Conservation (phyloP, 2,329 filamentous ascomycete genomes). For the Fusarium sp. region DNA sequence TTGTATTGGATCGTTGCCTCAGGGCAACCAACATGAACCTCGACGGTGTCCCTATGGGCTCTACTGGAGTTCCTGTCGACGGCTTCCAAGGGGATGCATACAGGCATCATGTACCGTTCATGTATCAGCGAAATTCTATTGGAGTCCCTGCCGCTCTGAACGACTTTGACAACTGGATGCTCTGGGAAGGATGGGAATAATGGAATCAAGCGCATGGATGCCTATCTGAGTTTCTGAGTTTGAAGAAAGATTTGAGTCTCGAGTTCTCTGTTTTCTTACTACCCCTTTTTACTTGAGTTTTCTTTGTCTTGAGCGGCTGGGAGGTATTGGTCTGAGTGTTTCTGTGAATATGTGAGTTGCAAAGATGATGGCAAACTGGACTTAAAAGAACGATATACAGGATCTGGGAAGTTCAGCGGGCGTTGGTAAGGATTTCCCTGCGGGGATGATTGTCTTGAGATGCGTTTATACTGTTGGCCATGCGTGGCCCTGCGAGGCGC, state of each 20-base stretch:
- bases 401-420: slow-evolving; percentile 34
- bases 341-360: slow-evolving; percentile 33
- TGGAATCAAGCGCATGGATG: not conserved
- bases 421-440: slow-evolving; percentile 32
- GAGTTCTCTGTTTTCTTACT: not conserved
- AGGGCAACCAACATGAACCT: slow-evolving; percentile 56
- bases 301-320: slow-evolving; percentile 8
- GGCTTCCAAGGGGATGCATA: slow-evolving; percentile 44
- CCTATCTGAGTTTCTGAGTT: not conserved
- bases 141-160: slow-evolving; percentile 43
- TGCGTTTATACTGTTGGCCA: slow-evolving; percentile 18
- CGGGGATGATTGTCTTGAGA: slow-evolving; percentile 12
- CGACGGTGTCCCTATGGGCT: slow-evolving; percentile 47
- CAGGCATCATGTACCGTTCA: slow-evolving; percentile 44
- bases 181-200: slow-evolving; percentile 55
- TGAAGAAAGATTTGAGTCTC: not conserved
- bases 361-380: slow-evolving; percentile 13
- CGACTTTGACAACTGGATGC: slow-evolving; percentile 50
- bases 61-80: slow-evolving; percentile 16
- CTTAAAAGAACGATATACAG: slow-evolving; percentile 17
- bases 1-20: slow-evolving; percentile 57
- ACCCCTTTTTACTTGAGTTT: slow-evolving; percentile 8
- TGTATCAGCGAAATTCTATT: slow-evolving; percentile 45
- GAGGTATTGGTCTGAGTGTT: slow-evolving; percentile 4
- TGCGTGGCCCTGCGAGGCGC: slow-evolving; percentile 23